Base-by-base conservation (phyloP, 2,329 filamentous ascomycete genomes). In the Pyrenochaeta sp. region DNA sequence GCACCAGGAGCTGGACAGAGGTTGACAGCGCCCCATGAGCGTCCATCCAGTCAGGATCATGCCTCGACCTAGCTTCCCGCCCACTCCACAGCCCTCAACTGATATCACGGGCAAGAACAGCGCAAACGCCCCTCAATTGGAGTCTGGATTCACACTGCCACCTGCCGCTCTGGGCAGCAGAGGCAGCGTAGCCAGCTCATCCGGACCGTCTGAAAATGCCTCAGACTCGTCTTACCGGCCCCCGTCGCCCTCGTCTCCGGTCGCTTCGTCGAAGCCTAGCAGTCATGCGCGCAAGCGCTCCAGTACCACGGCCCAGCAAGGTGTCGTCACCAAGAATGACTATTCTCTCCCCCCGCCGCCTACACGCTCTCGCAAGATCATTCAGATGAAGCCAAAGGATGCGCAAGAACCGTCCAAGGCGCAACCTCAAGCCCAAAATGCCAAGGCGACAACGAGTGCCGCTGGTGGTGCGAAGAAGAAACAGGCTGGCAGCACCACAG, bases 331-430 rank as follows among this genome's bases (percentile, higher is more conserved):
- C 43, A 86, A 84, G 54, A 81, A 85, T 57, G 77, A 81, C 34
- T 95, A 96, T 69, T 82, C 88, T 7, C 81, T 99, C 11, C 94
- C 94, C 14, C 94, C 94, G 7, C 94, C 93, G 11, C 94, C 94
- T 0, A 96, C 92, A 3, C 81, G 93, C 51, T 89, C 90, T 28
- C 87, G 93, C 62, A 97, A 95, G 76, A 97, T 99, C 68, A 97
- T 97, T 45, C 93, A 97, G 74, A 96, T 97, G 92, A 96, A 96
- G 72, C 93, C 84, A 29, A 71, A 65, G 59, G 68, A 61, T 26
- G 32, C 49, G 17, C 58, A 64, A 18, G 62, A 64, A 13, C 26
- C 54, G 10, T 14, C 55, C 27, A 67, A 61, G 41, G 17, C 52
- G 13, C 55, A 57, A 23, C n/a, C 55, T 7, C 48, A 58, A 19